These are phyloP conservation scores for Diplodia intermedia DNA, from an alignment of 2,329 filamentous ascomycete species.

Conservation along the genomic window DNA sequence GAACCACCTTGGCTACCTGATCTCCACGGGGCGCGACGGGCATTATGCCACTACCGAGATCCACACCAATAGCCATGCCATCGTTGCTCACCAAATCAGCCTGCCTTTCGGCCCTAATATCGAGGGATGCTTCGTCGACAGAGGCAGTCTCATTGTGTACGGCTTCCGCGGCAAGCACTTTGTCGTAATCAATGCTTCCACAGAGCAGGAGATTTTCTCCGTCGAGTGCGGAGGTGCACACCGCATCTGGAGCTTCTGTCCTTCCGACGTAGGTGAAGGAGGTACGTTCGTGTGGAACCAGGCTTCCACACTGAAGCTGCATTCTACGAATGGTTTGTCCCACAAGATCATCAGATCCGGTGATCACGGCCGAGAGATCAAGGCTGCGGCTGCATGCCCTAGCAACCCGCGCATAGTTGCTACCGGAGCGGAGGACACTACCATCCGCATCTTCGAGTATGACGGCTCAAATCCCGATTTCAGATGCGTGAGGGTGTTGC, in stretches of 20 bases:
- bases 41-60: constrained; percentile 69
- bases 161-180: constrained; percentile 84
- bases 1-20: constrained; percentile 55
- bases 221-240: constrained; percentile 87
- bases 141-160: constrained; percentile 70
- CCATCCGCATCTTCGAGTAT: constrained; percentile 74
- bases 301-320: constrained; percentile 62
- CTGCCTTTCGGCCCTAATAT: constrained; percentile 78
- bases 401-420: constrained; percentile 57
- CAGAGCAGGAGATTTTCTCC: constrained; percentile 70
- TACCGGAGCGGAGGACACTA: constrained; percentile 74
- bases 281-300: constrained; percentile 77
- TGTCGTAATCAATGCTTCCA: constrained; percentile 78
- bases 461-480: constrained; percentile 35
- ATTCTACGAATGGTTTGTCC: constrained; percentile 49
- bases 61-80: constrained; percentile 37
- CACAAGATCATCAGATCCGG: constrained; percentile 67
- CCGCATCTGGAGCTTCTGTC: constrained; percentile 71
- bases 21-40: constrained; percentile 80
- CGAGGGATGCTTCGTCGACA: constrained; percentile 71
- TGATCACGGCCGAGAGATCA: constrained; percentile 87
- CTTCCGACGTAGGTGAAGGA: constrained; percentile 41
- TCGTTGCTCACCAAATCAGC: constrained; percentile 69
- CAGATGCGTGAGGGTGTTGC: constrained; percentile 68
- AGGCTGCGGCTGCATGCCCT: constrained; percentile 61